Evolutionary conservation across 148 eudicot genomes (phyloP).

Genomic region (Limonium bicolor): DNA sequence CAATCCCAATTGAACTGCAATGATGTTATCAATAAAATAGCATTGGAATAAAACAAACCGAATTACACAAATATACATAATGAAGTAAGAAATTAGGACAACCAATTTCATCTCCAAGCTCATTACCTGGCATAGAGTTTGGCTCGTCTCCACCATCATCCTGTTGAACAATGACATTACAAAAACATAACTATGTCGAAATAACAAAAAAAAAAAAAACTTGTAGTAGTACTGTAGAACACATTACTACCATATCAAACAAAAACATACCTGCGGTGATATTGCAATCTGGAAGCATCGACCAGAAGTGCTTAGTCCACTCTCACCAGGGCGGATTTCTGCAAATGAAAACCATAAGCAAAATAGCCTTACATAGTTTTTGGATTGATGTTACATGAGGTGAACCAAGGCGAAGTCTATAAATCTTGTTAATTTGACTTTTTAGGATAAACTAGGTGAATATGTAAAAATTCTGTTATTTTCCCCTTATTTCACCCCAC

Average conservation of each 20-base stretch:
- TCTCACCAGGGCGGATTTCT: slow-evolving; percentile 87
- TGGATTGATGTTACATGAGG: too few species aligned
- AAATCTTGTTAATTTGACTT: too few species aligned
- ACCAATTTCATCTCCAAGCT: too few species aligned
- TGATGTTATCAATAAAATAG: neutral
- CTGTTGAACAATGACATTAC: slow-evolving; percentile 22
- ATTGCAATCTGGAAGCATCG: slow-evolving; percentile 65
- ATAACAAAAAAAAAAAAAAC: neutral
- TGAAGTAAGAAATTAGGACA: slow-evolving; percentile 1
- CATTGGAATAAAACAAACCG: neutral
- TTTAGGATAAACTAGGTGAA: too few species aligned
- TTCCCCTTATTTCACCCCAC: too few species aligned
- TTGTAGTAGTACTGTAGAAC: too few species aligned
- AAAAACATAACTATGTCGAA: neutral
- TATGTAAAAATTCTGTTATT: too few species aligned
- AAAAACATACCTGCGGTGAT: slow-evolving; percentile 56
- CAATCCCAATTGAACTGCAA: slow-evolving; percentile 81
- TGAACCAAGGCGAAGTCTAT: too few species aligned
- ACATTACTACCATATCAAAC: too few species aligned
- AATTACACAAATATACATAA: neutral
- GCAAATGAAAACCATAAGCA: slow-evolving; percentile 17
- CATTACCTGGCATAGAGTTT: slow-evolving; percentile 38
- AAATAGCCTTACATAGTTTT: too few species aligned
- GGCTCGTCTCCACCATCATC: slow-evolving; percentile 60
- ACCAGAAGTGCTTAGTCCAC: slow-evolving; percentile 82